These are phyloP conservation scores for Alloteropsis semialata DNA, from an alignment of 176 grass and related monocot genomes.

Conservation along the genomic window DNA sequence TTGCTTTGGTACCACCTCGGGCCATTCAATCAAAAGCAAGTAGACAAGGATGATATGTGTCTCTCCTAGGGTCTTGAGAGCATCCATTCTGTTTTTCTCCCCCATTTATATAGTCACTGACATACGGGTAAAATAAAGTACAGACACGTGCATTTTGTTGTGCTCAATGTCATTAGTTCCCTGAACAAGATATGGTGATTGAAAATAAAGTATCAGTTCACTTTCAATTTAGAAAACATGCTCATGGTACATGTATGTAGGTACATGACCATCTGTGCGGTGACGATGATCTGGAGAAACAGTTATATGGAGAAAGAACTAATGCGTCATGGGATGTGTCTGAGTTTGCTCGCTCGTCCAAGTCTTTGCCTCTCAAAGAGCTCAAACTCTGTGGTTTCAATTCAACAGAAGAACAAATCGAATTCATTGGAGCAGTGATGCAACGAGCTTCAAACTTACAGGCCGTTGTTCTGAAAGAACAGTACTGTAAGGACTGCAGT, in stretches of 20 bases:
- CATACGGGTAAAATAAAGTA: too few relatives aligned
- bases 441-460: neutral
- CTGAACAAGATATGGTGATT: neutral
- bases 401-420: constrained; percentile 6
- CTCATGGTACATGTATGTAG: neutral
- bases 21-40: too few relatives aligned
- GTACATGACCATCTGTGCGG: neutral
- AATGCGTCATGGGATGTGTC: constrained; percentile 5
- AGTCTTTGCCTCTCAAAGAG: neutral
- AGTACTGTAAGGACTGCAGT: neutral
- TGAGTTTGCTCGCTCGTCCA: neutral
- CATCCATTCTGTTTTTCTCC: too few relatives aligned
- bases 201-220: neutral
- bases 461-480: neutral
- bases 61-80: too few relatives aligned
- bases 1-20: too few relatives aligned
- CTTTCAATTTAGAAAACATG: neutral
- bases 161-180: neutral
- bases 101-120: too few relatives aligned
- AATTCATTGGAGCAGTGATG: constrained; percentile 19
- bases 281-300: neutral
- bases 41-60: too few relatives aligned
- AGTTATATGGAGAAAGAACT: neutral
- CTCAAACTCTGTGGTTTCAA: constrained; percentile 5
- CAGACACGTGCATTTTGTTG: too few relatives aligned